Evolutionary conservation across 2,329 filamentous ascomycete species (phyloP).

Genomic region (Xylaria sp.): DNA sequence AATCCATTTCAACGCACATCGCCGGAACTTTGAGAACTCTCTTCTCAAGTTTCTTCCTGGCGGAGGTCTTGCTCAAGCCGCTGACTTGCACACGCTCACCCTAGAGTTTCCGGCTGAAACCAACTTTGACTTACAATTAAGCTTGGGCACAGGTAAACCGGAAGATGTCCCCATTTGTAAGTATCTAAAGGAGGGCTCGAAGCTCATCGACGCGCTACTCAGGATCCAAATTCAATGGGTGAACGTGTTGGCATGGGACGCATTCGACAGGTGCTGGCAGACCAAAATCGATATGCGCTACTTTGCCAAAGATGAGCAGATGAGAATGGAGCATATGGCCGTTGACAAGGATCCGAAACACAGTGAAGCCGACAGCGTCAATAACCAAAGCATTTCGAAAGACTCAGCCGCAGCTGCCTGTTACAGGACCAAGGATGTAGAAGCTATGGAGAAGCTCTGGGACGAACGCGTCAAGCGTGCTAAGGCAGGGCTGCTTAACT

Average conservation of each 20-base stretch:
- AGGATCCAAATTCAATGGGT: conserved; percentile 52
- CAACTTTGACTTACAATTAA: conserved; percentile 19
- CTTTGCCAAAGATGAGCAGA: conserved; percentile 34
- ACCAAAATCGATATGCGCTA: conserved; percentile 40
- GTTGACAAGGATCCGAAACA: background rate
- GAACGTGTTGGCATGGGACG: conserved; percentile 50
- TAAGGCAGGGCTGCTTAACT: conserved; percentile 16
- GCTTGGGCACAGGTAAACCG: conserved; percentile 24
- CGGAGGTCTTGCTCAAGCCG: conserved; percentile 32
- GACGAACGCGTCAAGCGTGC: conserved; percentile 17
- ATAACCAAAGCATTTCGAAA: background rate
- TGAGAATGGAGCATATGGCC: conserved; percentile 11
- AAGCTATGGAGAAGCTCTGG: conserved; percentile 29
- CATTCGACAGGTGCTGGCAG: conserved; percentile 35
- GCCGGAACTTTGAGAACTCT: conserved; percentile 50
- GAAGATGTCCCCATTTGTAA: conserved; percentile 50
- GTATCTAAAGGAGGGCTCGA: conserved; percentile 49
- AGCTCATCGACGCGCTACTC: conserved; percentile 49
- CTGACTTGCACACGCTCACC: conserved; percentile 55
- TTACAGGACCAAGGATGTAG: conserved; percentile 34
- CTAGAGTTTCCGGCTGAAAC: conserved; percentile 54
- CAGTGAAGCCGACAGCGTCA: conserved; percentile 6
- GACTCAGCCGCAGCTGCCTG: background rate
- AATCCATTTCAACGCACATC: conserved; percentile 41
- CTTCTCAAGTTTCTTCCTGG: conserved; percentile 52